phyloP scores from a whole-genome alignment of 345 rosid species.

The Combretum micranthum region DNA sequence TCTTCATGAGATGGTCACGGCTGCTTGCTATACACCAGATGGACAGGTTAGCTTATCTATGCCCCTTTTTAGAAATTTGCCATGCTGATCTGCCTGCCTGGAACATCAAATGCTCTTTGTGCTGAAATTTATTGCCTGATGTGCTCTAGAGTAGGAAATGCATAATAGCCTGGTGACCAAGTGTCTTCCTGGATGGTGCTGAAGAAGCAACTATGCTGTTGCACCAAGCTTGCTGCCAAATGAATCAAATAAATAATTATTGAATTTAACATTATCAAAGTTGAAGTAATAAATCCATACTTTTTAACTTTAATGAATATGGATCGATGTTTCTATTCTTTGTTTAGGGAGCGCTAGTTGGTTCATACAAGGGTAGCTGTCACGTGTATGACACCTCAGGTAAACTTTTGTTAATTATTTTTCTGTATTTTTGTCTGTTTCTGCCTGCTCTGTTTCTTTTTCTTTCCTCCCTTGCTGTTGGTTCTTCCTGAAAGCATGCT shows the following conservation, averaged over 20 bases:
- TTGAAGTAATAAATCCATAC: no score
- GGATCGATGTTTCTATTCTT: constrained; percentile 1
- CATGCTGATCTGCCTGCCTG: no score
- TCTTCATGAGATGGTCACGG: constrained; percentile 98
- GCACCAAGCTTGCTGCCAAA: no score
- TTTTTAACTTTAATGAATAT: no score
- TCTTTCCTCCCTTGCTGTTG: not conserved
- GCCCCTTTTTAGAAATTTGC: not conserved
- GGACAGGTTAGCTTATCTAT: constrained; percentile 59
- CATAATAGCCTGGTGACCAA: no score
- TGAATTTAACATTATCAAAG: no score
- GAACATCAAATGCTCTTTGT: no score
- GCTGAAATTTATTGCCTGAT: no score
- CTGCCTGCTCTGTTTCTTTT: not conserved
- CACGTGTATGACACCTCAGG: constrained; percentile 62
- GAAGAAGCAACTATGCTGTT: no score
- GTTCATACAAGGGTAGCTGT: constrained; percentile 92
- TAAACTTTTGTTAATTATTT: constrained; percentile 18
- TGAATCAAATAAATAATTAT: no score
- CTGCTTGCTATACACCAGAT: constrained; percentile 95
- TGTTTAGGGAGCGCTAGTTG: constrained; percentile 84
- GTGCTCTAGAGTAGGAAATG: no score
- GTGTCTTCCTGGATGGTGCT: no score
- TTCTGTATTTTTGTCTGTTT: not conserved
- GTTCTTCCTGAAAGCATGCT: not conserved